Evolutionary conservation across 2,329 filamentous ascomycete species (phyloP), one percentile per base, ranked within the genome.

Genomic region (Didymella glomerata): DNA sequence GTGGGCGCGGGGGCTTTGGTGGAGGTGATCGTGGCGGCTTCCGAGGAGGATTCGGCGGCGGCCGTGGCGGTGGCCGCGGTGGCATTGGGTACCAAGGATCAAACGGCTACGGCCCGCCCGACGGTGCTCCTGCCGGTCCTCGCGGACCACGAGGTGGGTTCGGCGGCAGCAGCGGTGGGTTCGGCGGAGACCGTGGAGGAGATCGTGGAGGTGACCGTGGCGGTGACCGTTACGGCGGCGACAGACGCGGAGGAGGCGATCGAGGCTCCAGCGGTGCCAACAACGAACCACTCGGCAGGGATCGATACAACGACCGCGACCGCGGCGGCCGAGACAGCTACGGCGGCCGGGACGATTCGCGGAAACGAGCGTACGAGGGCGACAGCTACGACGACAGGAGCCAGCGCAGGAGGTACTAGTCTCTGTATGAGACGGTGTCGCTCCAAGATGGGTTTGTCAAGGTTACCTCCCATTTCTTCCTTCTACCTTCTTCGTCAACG

Each of bases 301-400:
- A 85, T 63, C 81, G 84, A 51, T 80, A 80, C 57, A 74, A 68
- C 38, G 66, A 70, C 27, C 67, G 70, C 36, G 72, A 73, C 58
- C 68, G 71, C n/a, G 63, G 62, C 25, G 62, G 66, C 47, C 64
- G 69, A 11, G 69, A 72, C 64, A 81, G 77, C 76, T 74, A 71
- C 64, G 64, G 69, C 22, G 67, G 64, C 54, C 62, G 68, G 25
- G 69, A 71, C 46, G 76, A 74, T 57, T 81, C 84, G 58, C 68
- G 84, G 45, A 84, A 85, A 77, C 77, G 84, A 71, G 77, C 76
- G 51, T 92, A 90, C 78, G 93, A 96, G 51, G 90, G 90, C 73
- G 88, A 88, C 75, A 85, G 86, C 66, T 89, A 93, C 79, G 92
- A 97, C 73, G 93, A 97, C 77, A 82, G 83, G 49, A 83, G 86